phyloP scores from a whole-genome alignment of 768 basidiomycete genomes.

The Lyophyllum shimeji region DNA sequence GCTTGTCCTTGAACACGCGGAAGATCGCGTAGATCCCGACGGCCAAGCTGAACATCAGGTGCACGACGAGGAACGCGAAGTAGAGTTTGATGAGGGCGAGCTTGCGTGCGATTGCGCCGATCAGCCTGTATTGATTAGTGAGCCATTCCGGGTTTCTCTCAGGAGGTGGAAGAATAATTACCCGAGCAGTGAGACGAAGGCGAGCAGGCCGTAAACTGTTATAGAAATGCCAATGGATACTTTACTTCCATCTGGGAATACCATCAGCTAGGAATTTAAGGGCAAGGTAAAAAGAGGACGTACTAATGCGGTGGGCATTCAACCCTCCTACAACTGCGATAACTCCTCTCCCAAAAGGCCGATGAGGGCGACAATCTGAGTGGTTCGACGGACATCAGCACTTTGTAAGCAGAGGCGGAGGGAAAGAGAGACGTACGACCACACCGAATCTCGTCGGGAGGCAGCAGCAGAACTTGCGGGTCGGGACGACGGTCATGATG shows the following conservation, averaged over 20 bases:
- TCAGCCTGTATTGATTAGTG: conserved; percentile 28
- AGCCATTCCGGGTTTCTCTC: no score
- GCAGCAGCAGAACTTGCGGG: conserved; percentile 51
- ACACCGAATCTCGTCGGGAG: conserved; percentile 49
- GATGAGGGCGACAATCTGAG: conserved; percentile 42
- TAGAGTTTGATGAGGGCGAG: conserved; percentile 42
- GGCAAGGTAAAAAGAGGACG: neutral
- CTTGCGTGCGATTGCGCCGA: conserved; percentile 42
- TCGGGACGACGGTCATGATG: conserved; percentile 34
- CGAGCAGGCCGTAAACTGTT: conserved; percentile 39
- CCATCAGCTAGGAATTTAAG: neutral
- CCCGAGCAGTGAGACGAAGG: conserved; percentile 46
- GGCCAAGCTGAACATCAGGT: conserved; percentile 44
- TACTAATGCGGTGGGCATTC: conserved; percentile 13
- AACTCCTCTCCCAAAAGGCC: conserved; percentile 42
- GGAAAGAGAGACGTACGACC: conserved; percentile 31
- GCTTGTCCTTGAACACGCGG: conserved; percentile 40
- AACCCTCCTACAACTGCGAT: conserved; percentile 34
- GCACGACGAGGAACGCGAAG: conserved; percentile 38
- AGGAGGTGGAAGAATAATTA: conserved; percentile 20
- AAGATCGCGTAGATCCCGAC: conserved; percentile 44
- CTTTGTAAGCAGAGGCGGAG: neutral
- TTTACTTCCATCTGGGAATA: conserved; percentile 33
- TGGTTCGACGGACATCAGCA: neutral
- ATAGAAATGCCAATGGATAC: conserved; percentile 41